Percentiles rank a stretch among this genome's conserved stretches.
Evolutionary conservation across 148 eudicot genomes (phyloP).

Genomic region (Rhododendron mucronatum): DNA sequence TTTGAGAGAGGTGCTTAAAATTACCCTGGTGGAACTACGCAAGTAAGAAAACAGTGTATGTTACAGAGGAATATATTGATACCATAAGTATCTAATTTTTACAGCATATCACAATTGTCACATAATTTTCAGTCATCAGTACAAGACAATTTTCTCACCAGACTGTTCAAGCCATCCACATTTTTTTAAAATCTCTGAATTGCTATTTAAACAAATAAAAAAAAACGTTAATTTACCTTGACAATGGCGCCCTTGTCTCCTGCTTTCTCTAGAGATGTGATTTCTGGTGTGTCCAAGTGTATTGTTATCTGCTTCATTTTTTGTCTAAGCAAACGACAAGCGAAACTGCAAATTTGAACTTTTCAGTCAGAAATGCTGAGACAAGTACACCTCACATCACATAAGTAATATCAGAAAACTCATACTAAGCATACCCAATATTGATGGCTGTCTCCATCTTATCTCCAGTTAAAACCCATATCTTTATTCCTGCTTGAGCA

Average conservation of each 20-base stretch:
- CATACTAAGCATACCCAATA: constrained; percentile 61
- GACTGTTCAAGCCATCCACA: not conserved
- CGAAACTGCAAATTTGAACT: not conserved
- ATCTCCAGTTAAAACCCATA: constrained; percentile 99
- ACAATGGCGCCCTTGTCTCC: constrained; percentile 1
- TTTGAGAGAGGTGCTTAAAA: not conserved
- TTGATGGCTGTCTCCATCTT: constrained; percentile 99
- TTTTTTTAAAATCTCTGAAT: not conserved
- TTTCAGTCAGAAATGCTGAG: constrained; percentile 18
- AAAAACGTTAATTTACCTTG: constrained; percentile 40
- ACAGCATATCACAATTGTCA: not conserved
- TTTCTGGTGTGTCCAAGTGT: not conserved
- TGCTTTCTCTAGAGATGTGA: not conserved
- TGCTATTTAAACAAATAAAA: not conserved
- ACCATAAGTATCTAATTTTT: not conserved
- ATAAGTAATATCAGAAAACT: not conserved
- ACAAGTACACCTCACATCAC: not conserved
- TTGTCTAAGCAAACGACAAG: not conserved
- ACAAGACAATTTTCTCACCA: not conserved
- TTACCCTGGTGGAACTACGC: not conserved
- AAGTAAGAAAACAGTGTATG: not conserved
- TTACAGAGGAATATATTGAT: not conserved
- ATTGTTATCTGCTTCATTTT: not conserved
- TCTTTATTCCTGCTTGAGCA: constrained; percentile 98
- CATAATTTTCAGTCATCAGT: not conserved